Evolutionary conservation across 169 alveolate genomes (phyloP).

Genomic region (Plasmodium coatneyi): DNA sequence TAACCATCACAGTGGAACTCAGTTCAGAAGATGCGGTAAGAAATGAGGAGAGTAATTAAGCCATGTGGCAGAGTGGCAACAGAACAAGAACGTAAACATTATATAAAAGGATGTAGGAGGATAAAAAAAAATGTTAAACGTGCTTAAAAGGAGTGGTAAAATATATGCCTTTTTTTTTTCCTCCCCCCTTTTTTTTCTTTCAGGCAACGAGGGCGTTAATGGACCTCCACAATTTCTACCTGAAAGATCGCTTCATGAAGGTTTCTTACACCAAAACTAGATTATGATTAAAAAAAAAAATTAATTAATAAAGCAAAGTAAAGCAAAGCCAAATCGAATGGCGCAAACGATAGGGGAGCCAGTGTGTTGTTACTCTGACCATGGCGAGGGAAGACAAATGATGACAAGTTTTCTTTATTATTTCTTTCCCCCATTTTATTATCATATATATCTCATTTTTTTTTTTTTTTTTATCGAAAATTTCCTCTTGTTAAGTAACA

Average conservation of each 20-base stretch:
- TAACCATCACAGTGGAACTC: constrained; percentile 34
- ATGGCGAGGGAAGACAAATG: neutral
- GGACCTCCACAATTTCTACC: constrained; percentile 79
- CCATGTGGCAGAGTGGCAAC: neutral
- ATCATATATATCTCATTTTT: neutral
- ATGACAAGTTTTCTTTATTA: neutral
- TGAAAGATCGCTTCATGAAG: constrained; percentile 77
- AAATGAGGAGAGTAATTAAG: neutral
- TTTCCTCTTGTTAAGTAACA: neutral
- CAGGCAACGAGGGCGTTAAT: constrained; percentile 81
- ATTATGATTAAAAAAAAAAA: neutral
- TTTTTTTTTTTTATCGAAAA: neutral
- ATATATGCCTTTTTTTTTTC: neutral
- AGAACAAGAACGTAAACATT: neutral
- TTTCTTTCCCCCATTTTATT: neutral
- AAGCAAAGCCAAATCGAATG: neutral
- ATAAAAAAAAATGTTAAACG: neutral
- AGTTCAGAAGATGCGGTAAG: constrained; percentile 60
- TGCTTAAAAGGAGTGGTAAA: neutral
- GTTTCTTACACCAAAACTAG: constrained; percentile 79
- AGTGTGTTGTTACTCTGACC: neutral
- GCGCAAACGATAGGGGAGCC: neutral
- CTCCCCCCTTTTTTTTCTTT: neutral
- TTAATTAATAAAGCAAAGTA: neutral
- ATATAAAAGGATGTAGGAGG: neutral